Evolutionary conservation across 352 stramenopile genomes (phyloP).

Genomic region (Phytophthora crassamura): DNA sequence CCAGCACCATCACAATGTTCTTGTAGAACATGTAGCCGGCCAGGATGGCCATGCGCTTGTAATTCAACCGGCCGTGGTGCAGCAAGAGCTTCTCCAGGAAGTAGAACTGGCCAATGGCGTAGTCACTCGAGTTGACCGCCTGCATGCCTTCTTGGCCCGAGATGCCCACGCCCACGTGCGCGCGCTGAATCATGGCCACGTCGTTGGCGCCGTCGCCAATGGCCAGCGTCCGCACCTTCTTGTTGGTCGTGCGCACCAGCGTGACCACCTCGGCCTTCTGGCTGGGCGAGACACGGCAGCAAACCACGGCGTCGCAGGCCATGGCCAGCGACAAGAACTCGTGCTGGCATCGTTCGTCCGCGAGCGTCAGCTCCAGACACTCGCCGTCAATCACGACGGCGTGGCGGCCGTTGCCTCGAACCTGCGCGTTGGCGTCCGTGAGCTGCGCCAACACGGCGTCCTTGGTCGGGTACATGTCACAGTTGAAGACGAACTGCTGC

Average conservation of each 20-base stretch:
- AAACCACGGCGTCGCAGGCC: slow-evolving; percentile 79
- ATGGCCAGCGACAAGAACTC: slow-evolving; percentile 77
- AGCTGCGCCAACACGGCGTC: slow-evolving; percentile 52
- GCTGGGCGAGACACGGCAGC: slow-evolving; percentile 81
- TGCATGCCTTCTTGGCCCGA: slow-evolving; percentile 93
- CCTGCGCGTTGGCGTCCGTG: slow-evolving; percentile 39
- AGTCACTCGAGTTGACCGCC: slow-evolving; percentile 98
- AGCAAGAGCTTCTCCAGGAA: slow-evolving; percentile 95
- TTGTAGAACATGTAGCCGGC: slow-evolving; percentile 99
- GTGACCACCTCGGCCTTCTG: slow-evolving; percentile 86
- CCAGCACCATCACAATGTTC: slow-evolving; percentile 93
- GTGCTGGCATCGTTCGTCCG: slow-evolving; percentile 55
- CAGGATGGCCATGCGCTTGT: slow-evolving; percentile 94
- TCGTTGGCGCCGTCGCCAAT: slow-evolving; percentile 96
- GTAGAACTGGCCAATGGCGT: slow-evolving; percentile 98
- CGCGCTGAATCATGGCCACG: slow-evolving; percentile 94
- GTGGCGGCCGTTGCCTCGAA: slow-evolving; percentile 40
- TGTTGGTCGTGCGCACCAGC: slow-evolving; percentile 62
- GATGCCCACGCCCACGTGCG: slow-evolving; percentile 92
- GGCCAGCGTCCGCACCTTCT: slow-evolving; percentile 73
- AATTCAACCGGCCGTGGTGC: slow-evolving; percentile 98
- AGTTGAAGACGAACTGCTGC: slow-evolving; percentile 76
- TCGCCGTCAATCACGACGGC: slow-evolving; percentile 78
- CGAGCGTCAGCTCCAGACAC: slow-evolving; percentile 66
- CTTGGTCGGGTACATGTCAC: slow-evolving; percentile 60